phyloP scores from a whole-genome alignment of 331 rosid genomes.

The Rosa hybrid region DNA sequence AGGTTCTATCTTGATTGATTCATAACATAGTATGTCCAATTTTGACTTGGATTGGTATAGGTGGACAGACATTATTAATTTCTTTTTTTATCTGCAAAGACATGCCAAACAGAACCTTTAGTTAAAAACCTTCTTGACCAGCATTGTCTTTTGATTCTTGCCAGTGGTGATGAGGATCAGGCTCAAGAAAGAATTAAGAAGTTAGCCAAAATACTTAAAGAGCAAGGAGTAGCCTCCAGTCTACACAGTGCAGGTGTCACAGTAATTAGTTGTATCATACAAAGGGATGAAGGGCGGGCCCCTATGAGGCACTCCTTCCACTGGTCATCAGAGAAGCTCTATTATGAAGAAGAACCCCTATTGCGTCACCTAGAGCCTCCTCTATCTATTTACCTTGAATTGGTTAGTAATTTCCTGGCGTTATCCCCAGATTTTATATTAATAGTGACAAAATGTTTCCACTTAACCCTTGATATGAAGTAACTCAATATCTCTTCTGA shows the following conservation, averaged over 20 bases:
- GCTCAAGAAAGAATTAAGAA: conserved; percentile 95
- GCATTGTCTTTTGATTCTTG: conserved; percentile 34
- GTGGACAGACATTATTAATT: no score
- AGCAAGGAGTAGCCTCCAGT: conserved; percentile 76
- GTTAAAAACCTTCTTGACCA: conserved; percentile 34
- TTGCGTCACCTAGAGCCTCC: conserved; percentile 99
- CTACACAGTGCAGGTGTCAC: conserved; percentile 79
- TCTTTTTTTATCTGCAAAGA: conserved; percentile 7
- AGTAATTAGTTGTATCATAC: conserved; percentile 94
- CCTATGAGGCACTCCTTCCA: conserved; percentile 99
- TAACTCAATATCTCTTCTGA: conserved; percentile 30
- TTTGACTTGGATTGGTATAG: neutral
- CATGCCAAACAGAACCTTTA: conserved; percentile 18
- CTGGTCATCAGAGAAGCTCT: conserved; percentile 80
- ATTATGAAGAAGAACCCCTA: conserved; percentile 85
- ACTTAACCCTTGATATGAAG: conserved; percentile 30
- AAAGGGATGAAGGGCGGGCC: conserved; percentile 98
- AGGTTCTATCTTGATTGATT: neutral
- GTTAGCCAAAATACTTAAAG: conserved; percentile 93
- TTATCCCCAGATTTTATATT: neutral
- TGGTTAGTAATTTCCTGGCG: conserved; percentile 62
- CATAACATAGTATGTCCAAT: neutral
- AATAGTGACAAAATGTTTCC: neutral
- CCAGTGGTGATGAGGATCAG: conserved; percentile 99
- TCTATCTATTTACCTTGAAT: conserved; percentile 92